These are phyloP conservation scores for Malus sylvestris DNA, from an alignment of 306 rosid genomes.

Conservation along the genomic window DNA sequence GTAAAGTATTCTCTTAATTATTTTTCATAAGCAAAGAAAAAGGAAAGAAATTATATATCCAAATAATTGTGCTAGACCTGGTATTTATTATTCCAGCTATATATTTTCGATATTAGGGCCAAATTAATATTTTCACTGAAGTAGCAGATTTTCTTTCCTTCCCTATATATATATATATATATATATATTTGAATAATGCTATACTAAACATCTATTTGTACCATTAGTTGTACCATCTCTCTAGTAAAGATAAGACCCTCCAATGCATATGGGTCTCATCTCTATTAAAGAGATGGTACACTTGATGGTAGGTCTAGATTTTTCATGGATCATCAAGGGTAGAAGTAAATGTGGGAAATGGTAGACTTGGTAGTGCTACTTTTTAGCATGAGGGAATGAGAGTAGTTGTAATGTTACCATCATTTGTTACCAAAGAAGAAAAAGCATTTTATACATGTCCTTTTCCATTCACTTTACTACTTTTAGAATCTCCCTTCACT, in stretches of 20 bases:
- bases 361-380: conserved; percentile 18
- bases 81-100: background rate
- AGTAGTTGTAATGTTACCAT: conserved; percentile 73
- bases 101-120: background rate
- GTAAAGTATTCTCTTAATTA: conserved; percentile 14
- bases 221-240: too few species aligned
- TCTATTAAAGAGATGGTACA: too few species aligned
- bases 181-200: too few species aligned
- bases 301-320: background rate
- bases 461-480: conserved; percentile 30
- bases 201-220: too few species aligned
- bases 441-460: conserved; percentile 28
- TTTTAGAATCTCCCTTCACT: conserved; percentile 18
- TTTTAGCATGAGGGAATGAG: conserved; percentile 31
- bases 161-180: too few species aligned
- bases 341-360: background rate
- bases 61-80: background rate
- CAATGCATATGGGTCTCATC: too few species aligned
- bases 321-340: background rate
- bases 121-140: background rate
- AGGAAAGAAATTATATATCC: background rate
- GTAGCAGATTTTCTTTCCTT: too few species aligned
- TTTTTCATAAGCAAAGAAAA: background rate
- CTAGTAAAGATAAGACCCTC: too few species aligned
- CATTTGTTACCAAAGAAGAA: conserved; percentile 29